Conservation (phyloP, 2,329 filamentous ascomycete species). For the Parascedosporium putredinis region DNA sequence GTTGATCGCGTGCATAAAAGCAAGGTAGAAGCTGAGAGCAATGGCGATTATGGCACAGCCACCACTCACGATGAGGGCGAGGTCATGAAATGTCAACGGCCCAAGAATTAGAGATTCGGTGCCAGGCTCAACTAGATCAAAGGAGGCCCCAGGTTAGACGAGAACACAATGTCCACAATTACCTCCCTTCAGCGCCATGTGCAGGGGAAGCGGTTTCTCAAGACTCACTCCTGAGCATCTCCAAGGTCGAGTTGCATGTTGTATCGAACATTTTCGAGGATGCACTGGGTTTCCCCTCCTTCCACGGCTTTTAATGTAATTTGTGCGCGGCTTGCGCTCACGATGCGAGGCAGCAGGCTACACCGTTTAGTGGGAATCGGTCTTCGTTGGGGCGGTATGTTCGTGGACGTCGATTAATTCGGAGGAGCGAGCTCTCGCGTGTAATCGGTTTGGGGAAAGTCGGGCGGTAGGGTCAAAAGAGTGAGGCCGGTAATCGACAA, state of each 20-base stretch:
- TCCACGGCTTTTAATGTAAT: not conserved
- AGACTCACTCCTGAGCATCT: constrained; percentile 30
- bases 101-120: constrained; percentile 37
- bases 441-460: too few relatives aligned
- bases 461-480: too few relatives aligned
- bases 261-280: constrained; percentile 20
- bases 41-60: constrained; percentile 38
- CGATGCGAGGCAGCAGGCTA: not conserved
- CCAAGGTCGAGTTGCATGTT: constrained; percentile 32
- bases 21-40: constrained; percentile 43
- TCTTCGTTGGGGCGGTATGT: too few relatives aligned
- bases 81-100: constrained; percentile 41
- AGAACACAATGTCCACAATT: not conserved
- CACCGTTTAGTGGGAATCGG: not conserved
- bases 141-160: constrained; percentile 1
- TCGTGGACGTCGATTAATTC: too few relatives aligned
- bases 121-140: constrained; percentile 26
- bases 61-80: constrained; percentile 41
- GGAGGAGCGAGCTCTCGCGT: too few relatives aligned
- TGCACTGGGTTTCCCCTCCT: not conserved
- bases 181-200: not conserved
- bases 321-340: not conserved
- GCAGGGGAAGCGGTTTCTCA: not conserved
- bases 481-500: too few relatives aligned
- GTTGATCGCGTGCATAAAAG: constrained; percentile 48